Evolutionary conservation across 78 protist genomes (phyloP).

Genomic region (Protostelium mycophagum): DNA sequence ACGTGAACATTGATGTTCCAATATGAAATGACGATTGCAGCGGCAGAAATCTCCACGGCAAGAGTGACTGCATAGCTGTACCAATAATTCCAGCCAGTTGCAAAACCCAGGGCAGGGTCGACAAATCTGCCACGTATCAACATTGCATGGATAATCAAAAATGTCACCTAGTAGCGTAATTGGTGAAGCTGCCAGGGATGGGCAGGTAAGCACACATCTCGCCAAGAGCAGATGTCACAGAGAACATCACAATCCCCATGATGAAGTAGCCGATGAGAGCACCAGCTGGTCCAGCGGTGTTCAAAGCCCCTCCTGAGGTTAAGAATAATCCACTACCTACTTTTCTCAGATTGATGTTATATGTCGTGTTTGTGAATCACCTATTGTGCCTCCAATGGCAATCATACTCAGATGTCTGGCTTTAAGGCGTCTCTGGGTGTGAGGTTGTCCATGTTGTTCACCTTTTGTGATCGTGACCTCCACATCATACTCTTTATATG

Average conservation of each 20-base stretch:
- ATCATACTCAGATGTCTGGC: conserved; percentile 4
- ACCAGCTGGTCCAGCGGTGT: conserved; percentile 9
- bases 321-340: conserved; percentile 1
- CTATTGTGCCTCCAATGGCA: conserved; percentile 4
- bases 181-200: not conserved
- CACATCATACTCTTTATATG: no score
- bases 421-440: not conserved
- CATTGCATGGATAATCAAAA: not conserved
- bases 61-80: not conserved
- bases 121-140: not conserved
- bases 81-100: not conserved
- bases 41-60: not conserved
- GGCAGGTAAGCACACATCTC: conserved; percentile 6
- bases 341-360: not conserved
- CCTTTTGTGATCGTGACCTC: no score
- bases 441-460: no score
- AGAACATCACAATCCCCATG: conserved; percentile 3
- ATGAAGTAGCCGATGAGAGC: not conserved
- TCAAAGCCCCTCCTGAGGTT: not conserved
- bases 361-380: not conserved
- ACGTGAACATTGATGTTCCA: not conserved
- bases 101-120: conserved; percentile 6
- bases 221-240: not conserved
- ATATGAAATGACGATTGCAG: not conserved
- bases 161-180: not conserved